These are phyloP conservation scores for Asparagopsis taxiformis DNA, from an alignment of 31 red algal genomes.

Conservation along the genomic window DNA sequence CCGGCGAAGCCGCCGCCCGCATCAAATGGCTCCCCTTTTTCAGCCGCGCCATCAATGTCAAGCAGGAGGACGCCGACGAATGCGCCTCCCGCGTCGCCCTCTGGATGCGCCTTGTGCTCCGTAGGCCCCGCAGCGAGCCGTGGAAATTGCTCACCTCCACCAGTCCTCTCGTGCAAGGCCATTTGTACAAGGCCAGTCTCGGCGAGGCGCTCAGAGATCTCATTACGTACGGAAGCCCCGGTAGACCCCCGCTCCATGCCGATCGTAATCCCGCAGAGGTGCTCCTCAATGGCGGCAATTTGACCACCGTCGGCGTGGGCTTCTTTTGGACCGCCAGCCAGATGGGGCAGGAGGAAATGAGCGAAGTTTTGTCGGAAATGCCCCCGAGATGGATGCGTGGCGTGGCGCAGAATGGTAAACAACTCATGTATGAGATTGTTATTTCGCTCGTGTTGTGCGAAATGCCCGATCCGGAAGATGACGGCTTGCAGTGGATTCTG, in stretches of 20 bases:
- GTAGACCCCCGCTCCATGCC: constrained; percentile 13
- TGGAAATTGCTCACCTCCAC: constrained; percentile 59
- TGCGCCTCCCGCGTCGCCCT: constrained; percentile 48
- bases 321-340: constrained; percentile 55
- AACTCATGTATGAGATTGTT: constrained; percentile 60
- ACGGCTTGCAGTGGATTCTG: constrained; percentile 26
- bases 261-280: constrained; percentile 44
- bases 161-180: constrained; percentile 50
- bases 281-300: constrained; percentile 29
- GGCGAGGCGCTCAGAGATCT: constrained; percentile 47
- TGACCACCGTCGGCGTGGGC: constrained; percentile 40
- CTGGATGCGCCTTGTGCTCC: constrained; percentile 63
- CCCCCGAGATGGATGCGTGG: constrained; percentile 66
- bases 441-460: constrained; percentile 56
- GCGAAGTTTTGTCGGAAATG: constrained; percentile 47
- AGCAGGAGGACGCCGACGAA: constrained; percentile 60
- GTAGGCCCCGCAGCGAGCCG: constrained; percentile 45
- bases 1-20: constrained; percentile 46
- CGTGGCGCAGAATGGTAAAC: constrained; percentile 55
- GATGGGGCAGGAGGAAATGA: constrained; percentile 46
- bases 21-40: constrained; percentile 53
- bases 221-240: constrained; percentile 43
- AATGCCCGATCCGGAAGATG: constrained; percentile 22
- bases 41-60: constrained; percentile 9
- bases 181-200: constrained; percentile 18